phyloP scores from a whole-genome alignment of 805 yeast species.

The Candida oleophila region DNA sequence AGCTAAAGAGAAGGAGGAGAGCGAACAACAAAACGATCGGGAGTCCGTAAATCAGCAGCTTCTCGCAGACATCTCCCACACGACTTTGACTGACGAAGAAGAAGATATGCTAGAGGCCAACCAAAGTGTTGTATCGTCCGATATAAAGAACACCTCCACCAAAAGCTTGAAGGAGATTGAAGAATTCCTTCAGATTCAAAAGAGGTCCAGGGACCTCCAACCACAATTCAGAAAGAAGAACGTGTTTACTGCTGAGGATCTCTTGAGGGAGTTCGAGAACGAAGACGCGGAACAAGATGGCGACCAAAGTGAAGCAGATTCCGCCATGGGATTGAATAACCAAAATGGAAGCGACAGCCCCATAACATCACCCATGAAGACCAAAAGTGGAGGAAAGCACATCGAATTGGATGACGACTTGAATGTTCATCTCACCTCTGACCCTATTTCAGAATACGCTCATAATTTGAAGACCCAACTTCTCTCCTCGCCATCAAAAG shows the following conservation, averaged over 20 bases:
- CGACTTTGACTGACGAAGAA: conserved; percentile 41
- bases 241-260: conserved; percentile 27
- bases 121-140: conserved; percentile 20
- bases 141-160: conserved; percentile 12
- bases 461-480: conserved; percentile 26
- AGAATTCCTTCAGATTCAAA: conserved; percentile 32
- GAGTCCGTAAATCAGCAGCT: conserved; percentile 17
- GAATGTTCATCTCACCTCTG: conserved; percentile 8
- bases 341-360: conserved; percentile 24
- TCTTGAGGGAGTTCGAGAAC: conserved; percentile 33
- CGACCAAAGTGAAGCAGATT: conserved; percentile 11
- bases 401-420: neutral
- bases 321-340: conserved; percentile 2
- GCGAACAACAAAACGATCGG: conserved; percentile 1
- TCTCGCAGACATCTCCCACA: conserved; percentile 31
- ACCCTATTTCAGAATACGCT: conserved; percentile 38
- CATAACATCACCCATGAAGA: conserved; percentile 27
- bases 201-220: conserved; percentile 27
- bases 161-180: conserved; percentile 32
- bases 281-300: conserved; percentile 15
- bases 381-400: neutral
- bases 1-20: neutral
- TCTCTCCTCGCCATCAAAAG: conserved; percentile 24
- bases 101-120: conserved; percentile 28
- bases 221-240: conserved; percentile 28